A percentile compares a stretch with the other conserved stretches of the same genome.
phyloP scores from a whole-genome alignment of 371 early-diverging fungal species.

The Cokeromyces recurvatus region DNA sequence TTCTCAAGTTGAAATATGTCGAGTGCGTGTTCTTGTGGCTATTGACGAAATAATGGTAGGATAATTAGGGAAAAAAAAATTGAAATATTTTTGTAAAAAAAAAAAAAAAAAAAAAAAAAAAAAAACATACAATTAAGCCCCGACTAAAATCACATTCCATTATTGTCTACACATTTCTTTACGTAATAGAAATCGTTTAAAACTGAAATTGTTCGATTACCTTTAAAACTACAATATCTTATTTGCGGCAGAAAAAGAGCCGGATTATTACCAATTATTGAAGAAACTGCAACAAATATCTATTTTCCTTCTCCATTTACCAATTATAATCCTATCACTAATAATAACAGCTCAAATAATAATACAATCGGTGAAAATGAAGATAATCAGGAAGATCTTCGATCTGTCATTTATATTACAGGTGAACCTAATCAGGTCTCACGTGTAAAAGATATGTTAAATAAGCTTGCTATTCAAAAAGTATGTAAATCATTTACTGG shows the following conservation, averaged over 20 bases:
- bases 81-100: constrained; percentile 9
- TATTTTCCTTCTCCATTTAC: constrained; percentile 69
- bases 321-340: constrained; percentile 5
- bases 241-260: constrained; percentile 74
- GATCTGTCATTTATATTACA: constrained; percentile 33
- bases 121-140: too few species aligned
- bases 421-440: constrained; percentile 32
- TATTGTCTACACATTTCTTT: too few species aligned
- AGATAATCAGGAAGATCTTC: constrained; percentile 15
- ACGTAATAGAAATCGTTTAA: constrained; percentile 17
- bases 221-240: constrained; percentile 51
- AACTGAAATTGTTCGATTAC: constrained; percentile 23
- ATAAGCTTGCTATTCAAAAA: constrained; percentile 39
- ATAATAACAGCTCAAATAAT: not conserved
- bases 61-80: constrained; percentile 1
- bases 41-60: constrained; percentile 40
- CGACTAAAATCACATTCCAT: too few species aligned
- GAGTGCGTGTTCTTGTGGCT: constrained; percentile 34
- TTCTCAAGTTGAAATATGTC: constrained; percentile 34
- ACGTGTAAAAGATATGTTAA: constrained; percentile 45
- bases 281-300: constrained; percentile 70
- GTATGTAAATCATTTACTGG: constrained; percentile 14
- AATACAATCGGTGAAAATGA: not conserved
- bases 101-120: too few species aligned
- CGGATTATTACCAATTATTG: constrained; percentile 64